These are phyloP conservation scores for Fraxinus baroniana DNA, from an alignment of 305 asterid species.

Conservation along the genomic window DNA sequence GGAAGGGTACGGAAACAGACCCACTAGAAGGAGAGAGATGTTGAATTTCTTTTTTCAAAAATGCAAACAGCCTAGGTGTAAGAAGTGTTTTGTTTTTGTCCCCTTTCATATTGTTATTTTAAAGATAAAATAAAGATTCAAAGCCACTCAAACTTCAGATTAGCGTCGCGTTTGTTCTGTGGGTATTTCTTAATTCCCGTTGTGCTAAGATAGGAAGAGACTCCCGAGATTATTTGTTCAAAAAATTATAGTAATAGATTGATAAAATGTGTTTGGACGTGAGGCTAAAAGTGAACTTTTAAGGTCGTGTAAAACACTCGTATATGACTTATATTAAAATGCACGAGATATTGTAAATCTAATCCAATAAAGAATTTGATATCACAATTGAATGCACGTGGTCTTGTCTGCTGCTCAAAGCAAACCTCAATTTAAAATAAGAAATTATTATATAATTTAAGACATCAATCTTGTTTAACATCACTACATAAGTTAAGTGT, in stretches of 20 bases:
- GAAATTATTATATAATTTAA: background rate
- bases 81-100: background rate
- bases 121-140: background rate
- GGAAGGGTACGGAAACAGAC: conserved; percentile 19
- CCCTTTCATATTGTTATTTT: background rate
- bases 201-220: background rate
- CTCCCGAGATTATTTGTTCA: background rate
- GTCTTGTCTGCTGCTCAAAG: background rate
- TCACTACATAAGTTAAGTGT: background rate
- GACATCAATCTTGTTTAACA: background rate
- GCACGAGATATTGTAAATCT: background rate
- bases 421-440: background rate
- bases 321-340: background rate
- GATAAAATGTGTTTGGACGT: background rate
- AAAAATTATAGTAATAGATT: background rate
- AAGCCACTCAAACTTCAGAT: background rate
- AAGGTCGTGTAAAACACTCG: background rate
- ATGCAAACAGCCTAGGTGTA: background rate
- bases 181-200: background rate
- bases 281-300: background rate
- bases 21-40: background rate
- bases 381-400: background rate
- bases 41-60: background rate
- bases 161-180: background rate
- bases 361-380: background rate